phyloP scores from a whole-genome alignment of 768 basidiomycete species.

The Hericium erinaceus region DNA sequence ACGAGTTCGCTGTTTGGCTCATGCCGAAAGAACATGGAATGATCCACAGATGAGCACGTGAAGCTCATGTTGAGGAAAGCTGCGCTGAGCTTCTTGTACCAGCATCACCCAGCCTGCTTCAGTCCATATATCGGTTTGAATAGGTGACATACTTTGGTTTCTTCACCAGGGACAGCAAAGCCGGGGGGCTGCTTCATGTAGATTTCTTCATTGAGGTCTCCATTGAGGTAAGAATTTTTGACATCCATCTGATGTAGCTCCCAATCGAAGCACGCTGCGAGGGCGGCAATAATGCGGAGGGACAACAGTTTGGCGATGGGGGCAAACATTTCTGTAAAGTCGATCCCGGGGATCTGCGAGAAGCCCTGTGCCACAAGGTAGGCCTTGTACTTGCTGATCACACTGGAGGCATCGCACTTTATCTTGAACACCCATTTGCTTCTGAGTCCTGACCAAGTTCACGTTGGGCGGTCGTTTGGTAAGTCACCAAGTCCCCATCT shows the following conservation, averaged over 20 bases:
- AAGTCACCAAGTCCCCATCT: neutral
- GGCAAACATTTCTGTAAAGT: constrained; percentile 34
- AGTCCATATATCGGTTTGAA: constrained; percentile 15
- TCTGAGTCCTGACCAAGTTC: neutral
- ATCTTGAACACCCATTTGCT: constrained; percentile 20
- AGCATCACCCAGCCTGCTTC: neutral
- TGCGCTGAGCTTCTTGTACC: neutral
- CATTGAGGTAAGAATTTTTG: constrained; percentile 31
- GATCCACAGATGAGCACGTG: neutral
- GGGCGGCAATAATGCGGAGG: constrained; percentile 25
- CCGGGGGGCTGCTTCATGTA: neutral
- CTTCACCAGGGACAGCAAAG: neutral
- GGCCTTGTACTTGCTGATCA: constrained; percentile 24
- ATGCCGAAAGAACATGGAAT: neutral
- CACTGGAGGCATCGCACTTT: constrained; percentile 20
- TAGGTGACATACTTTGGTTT: neutral
- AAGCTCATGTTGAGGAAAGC: neutral
- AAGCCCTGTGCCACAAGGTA: constrained; percentile 33
- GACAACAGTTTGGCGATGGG: constrained; percentile 16
- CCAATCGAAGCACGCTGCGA: constrained; percentile 26
- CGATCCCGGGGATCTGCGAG: constrained; percentile 30
- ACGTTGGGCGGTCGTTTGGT: neutral
- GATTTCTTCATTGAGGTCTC: constrained; percentile 16
- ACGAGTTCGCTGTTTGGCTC: neutral
- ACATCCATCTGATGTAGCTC: constrained; percentile 20